phyloP scores from a whole-genome alignment of 495 filamentous ascomycete genomes.

The Articulospora tetracladia region DNA sequence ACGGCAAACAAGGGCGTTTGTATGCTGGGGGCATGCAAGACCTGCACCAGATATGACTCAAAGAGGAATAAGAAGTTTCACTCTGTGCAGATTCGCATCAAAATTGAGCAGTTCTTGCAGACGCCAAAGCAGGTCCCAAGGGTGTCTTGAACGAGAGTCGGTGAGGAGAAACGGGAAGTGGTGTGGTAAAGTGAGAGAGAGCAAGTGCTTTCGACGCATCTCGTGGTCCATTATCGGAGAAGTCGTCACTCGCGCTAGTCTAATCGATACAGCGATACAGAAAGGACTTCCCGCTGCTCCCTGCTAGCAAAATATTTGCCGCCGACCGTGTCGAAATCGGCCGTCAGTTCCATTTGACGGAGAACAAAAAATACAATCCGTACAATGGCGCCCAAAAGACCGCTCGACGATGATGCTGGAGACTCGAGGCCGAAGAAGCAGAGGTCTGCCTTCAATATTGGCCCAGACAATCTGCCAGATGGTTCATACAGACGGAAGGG shows the following conservation, averaged over 20 bases:
- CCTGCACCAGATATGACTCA: slow-evolving; percentile 3
- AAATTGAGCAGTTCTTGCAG: not conserved
- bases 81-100: not conserved
- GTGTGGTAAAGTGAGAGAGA: not conserved
- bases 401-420: slow-evolving; percentile 44
- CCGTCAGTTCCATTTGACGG: not conserved
- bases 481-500: slow-evolving; percentile 89
- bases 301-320: not conserved
- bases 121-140: not conserved
- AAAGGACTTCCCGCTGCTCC: not conserved
- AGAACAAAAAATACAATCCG: not conserved
- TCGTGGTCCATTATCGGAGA: slow-evolving; percentile 1
- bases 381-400: slow-evolving; percentile 62
- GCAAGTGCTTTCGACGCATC: not conserved
- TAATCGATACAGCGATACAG: not conserved
- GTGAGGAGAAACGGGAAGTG: not conserved
- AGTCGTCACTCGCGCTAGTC: not conserved
- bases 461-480: slow-evolving; percentile 90
- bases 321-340: no score
- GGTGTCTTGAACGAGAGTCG: not conserved
- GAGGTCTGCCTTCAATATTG: slow-evolving; percentile 61
- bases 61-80: slow-evolving; percentile 7
- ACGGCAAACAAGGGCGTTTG: not conserved
- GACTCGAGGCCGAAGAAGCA: slow-evolving; percentile 41
- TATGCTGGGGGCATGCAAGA: slow-evolving; percentile 14